Conservation (phyloP, 805 yeast species). For the Teunomyces funiuensis region DNA sequence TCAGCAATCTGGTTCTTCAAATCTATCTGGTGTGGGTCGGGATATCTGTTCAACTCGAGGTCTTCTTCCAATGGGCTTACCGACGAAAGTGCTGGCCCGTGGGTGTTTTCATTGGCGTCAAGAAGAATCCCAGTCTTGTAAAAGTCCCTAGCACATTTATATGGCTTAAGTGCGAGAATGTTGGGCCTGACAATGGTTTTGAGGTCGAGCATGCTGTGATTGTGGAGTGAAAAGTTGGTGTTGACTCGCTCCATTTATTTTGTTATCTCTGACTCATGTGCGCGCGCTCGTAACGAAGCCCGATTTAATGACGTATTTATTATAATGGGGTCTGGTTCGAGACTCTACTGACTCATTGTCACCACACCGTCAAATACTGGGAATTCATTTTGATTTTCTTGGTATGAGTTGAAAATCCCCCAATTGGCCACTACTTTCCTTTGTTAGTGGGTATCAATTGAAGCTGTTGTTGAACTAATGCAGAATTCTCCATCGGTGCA, state of each 20-base stretch:
- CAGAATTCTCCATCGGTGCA: too few species aligned
- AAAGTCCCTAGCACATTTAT: constrained; percentile 96
- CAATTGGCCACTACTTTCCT: too few species aligned
- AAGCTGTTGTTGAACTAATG: too few species aligned
- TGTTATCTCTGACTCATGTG: constrained; percentile 7
- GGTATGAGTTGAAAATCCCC: not conserved
- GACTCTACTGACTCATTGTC: too few species aligned
- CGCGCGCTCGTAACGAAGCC: constrained; percentile 1
- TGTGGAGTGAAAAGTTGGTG: not conserved
- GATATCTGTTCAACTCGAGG: constrained; percentile 81
- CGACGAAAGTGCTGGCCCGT: constrained; percentile 72
- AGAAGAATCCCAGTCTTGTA: constrained; percentile 82
- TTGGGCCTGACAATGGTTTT: constrained; percentile 77
- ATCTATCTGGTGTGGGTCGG: constrained; percentile 90
- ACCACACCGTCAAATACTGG: too few species aligned
- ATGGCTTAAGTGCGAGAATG: constrained; percentile 79
- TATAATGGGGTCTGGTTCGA: too few species aligned
- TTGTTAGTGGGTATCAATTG: not conserved
- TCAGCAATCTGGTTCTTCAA: constrained; percentile 71
- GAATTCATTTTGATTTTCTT: too few species aligned
- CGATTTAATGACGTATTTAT: too few species aligned
- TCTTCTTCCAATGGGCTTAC: constrained; percentile 44
- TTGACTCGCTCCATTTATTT: not conserved
- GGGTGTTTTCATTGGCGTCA: constrained; percentile 96
- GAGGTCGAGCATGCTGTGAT: constrained; percentile 45